Evolutionary conservation across 2,329 filamentous ascomycete genomes (phyloP).

Genomic region (Diaporthe citri): DNA sequence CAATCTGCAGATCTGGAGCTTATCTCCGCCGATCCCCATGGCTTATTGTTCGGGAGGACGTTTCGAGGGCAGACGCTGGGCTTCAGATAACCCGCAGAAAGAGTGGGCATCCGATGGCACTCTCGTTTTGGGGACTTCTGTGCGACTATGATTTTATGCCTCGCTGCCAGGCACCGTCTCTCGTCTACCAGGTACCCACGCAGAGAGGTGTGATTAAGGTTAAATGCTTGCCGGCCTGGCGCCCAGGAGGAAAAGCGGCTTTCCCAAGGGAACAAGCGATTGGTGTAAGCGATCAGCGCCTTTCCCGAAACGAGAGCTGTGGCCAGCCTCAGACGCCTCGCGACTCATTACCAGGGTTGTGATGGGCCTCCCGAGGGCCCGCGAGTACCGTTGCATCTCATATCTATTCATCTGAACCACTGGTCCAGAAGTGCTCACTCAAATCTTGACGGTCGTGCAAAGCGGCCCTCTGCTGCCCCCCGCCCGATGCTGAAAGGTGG

Average conservation of each 20-base stretch:
- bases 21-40: slow-evolving; percentile 7
- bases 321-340: slow-evolving; percentile 31
- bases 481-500: slow-evolving; percentile 4
- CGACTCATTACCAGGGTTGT: slow-evolving; percentile 22
- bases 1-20: slow-evolving; percentile 18
- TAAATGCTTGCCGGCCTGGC: slow-evolving; percentile 24
- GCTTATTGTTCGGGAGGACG: slow-evolving; percentile 1
- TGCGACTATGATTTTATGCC: slow-evolving; percentile 17
- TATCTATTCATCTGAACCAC: slow-evolving; percentile 28
- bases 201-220: slow-evolving; percentile 17
- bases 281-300: slow-evolving; percentile 12
- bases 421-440: slow-evolving; percentile 10
- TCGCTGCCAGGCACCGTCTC: slow-evolving; percentile 10
- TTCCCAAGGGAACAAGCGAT: neutral
- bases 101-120: slow-evolving; percentile 3
- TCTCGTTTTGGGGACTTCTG: slow-evolving; percentile 2
- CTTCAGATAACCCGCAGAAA: slow-evolving; percentile 1
- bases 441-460: neutral
- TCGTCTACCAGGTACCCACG: slow-evolving; percentile 5
- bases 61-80: slow-evolving; percentile 6
- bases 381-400: slow-evolving; percentile 21
- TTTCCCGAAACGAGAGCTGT: slow-evolving; percentile 18
- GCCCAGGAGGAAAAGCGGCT: neutral
- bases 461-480: neutral
- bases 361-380: slow-evolving; percentile 16